These are phyloP conservation scores for Blastocystis sp. DNA, from an alignment of 352 stramenopile species.

Conservation along the genomic window DNA sequence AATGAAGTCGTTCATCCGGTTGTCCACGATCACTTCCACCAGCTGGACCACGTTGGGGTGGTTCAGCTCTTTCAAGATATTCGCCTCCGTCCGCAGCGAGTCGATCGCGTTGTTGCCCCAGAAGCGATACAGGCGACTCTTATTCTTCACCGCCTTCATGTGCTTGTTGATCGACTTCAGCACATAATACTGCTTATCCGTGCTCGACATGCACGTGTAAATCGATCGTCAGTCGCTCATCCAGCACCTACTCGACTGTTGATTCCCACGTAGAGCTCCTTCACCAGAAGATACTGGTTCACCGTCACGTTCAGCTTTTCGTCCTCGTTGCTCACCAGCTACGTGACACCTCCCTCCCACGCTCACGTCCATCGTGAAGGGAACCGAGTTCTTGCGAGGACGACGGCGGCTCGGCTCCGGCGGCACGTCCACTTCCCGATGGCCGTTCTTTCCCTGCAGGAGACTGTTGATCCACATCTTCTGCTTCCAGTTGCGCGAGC, in stretches of 20 bases:
- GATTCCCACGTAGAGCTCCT: constrained; percentile 26
- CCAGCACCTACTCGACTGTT: constrained; percentile 4
- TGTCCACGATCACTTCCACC: constrained; percentile 75
- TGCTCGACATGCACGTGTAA: constrained; percentile 3
- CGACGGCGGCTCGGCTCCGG: background rate
- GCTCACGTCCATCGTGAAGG: background rate
- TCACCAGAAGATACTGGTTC: constrained; percentile 40
- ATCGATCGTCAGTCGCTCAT: background rate
- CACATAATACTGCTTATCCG: constrained; percentile 28
- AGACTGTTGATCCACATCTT: constrained; percentile 43
- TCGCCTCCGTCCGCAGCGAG: constrained; percentile 66
- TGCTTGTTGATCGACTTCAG: constrained; percentile 56
- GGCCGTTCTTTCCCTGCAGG: background rate
- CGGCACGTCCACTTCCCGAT: background rate
- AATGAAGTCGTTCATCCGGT: constrained; percentile 55
- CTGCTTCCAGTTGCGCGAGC: constrained; percentile 48
- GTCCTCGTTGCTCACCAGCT: constrained; percentile 23
- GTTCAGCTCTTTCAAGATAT: constrained; percentile 79
- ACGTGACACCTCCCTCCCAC: background rate
- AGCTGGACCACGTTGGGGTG: constrained; percentile 76
- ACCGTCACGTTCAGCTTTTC: background rate
- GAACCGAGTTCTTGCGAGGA: constrained; percentile 2
- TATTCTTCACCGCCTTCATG: constrained; percentile 43
- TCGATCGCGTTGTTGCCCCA: constrained; percentile 54
- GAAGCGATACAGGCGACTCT: constrained; percentile 40